A percentile compares a stretch with the other conserved stretches of the same genome.
These are phyloP conservation scores for Tylopilus vinaceipallidus DNA, from an alignment of 768 basidiomycete species.

Conservation along the genomic window DNA sequence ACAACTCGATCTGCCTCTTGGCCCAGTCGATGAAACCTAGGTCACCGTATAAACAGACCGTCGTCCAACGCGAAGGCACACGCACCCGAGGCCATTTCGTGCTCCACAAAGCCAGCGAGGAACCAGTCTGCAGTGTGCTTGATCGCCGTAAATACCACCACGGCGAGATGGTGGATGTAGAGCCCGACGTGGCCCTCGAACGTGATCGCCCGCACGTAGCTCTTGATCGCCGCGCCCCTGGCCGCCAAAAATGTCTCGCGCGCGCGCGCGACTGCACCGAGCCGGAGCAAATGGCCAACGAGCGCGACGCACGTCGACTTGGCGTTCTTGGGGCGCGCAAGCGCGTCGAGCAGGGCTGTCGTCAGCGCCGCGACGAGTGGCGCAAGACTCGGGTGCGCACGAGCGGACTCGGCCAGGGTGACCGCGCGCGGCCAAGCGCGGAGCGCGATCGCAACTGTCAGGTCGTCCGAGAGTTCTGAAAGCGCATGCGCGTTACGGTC, in stretches of 20 bases:
- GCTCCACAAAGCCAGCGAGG: conserved; percentile 91
- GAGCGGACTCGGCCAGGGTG: conserved; percentile 81
- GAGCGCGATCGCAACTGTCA: conserved; percentile 88
- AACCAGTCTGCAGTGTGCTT: conserved; percentile 99
- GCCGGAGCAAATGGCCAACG: conserved; percentile 67
- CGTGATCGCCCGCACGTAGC: conserved; percentile 79
- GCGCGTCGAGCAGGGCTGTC: conserved; percentile 64
- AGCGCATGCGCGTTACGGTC: conserved; percentile 86
- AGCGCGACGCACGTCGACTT: conserved; percentile 73
- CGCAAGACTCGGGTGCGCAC: conserved; percentile 60
- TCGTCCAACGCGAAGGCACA: conserved; percentile 6
- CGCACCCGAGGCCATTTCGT: conserved; percentile 89
- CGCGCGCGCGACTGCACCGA: conserved; percentile 77
- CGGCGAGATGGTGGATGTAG: conserved; percentile 83
- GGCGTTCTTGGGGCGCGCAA: conserved; percentile 73
- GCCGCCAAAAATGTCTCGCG: conserved; percentile 80
- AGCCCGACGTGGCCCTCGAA: conserved; percentile 87
- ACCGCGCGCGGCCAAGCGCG: conserved; percentile 88
- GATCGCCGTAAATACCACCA: conserved; percentile 91
- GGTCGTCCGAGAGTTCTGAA: conserved; percentile 86
- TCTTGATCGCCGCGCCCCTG: conserved; percentile 69
- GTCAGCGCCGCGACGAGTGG: conserved; percentile 67
- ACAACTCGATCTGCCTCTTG: conserved; percentile 77
- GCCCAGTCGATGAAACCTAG: conserved; percentile 95
- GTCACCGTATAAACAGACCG: not conserved